These are phyloP conservation scores for Diaporthe sp. DNA, from an alignment of 2,329 filamentous ascomycete genomes.

Conservation along the genomic window DNA sequence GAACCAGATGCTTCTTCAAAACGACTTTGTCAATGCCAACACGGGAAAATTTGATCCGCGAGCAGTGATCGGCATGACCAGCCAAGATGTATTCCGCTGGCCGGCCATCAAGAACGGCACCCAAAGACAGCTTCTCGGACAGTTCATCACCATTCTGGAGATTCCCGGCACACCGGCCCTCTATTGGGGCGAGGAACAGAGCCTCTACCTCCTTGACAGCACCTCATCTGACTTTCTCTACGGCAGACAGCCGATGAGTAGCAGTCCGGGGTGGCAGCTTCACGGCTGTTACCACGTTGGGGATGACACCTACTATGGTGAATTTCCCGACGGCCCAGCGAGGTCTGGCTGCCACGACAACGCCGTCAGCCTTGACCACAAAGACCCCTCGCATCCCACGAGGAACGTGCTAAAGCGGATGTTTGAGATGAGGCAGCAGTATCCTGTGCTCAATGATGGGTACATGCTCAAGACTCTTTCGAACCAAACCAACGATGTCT, in stretches of 20 bases:
- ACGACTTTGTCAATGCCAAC: slow-evolving; percentile 69
- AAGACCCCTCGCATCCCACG: slow-evolving; percentile 72
- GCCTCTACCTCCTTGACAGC: slow-evolving; percentile 72
- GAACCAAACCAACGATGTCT: slow-evolving; percentile 58
- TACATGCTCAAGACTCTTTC: slow-evolving; percentile 68
- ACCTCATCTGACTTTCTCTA: slow-evolving; percentile 72
- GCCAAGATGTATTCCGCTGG: slow-evolving; percentile 77
- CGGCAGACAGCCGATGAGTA: slow-evolving; percentile 72
- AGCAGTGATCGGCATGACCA: slow-evolving; percentile 73
- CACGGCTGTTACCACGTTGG: slow-evolving; percentile 72
- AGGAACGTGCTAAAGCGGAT: slow-evolving; percentile 72
- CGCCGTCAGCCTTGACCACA: slow-evolving; percentile 68
- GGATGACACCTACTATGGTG: slow-evolving; percentile 64
- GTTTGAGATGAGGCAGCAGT: slow-evolving; percentile 69
- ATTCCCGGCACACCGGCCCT: slow-evolving; percentile 72
- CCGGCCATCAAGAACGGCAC: slow-evolving; percentile 69
- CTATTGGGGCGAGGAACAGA: slow-evolving; percentile 75
- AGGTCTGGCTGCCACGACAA: slow-evolving; percentile 67
- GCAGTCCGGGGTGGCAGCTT: slow-evolving; percentile 71
- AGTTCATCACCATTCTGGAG: slow-evolving; percentile 70
- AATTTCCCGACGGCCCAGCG: slow-evolving; percentile 67
- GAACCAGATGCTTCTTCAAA: slow-evolving; percentile 67
- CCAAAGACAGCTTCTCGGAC: slow-evolving; percentile 67
- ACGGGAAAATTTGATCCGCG: slow-evolving; percentile 72
- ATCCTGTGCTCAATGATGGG: slow-evolving; percentile 71